phyloP scores from a whole-genome alignment of 2,329 filamentous ascomycete genomes.

The Ophiocordyceps camponoti-saundersi region DNA sequence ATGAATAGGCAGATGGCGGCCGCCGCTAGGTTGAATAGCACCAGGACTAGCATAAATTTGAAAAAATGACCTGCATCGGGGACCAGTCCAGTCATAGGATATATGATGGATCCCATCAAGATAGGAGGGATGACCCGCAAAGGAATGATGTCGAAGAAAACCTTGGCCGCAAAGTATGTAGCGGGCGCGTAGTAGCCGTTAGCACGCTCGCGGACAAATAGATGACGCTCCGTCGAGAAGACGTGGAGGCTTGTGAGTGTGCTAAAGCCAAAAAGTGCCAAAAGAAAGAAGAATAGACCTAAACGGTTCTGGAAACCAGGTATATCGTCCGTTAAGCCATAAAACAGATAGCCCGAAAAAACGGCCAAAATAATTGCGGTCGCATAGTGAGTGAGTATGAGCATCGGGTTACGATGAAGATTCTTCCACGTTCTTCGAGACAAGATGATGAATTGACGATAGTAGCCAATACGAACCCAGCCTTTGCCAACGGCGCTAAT shows the following conservation, averaged over 20 bases:
- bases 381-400: slow-evolving; percentile 97
- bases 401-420: slow-evolving; percentile 88
- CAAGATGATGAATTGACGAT: slow-evolving; percentile 74
- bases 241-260: slow-evolving; percentile 87
- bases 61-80: slow-evolving; percentile 71
- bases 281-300: slow-evolving; percentile 92
- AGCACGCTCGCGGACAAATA: slow-evolving; percentile 85
- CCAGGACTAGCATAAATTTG: slow-evolving; percentile 78
- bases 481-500: slow-evolving; percentile 52
- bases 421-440: slow-evolving; percentile 92
- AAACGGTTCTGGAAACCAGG: slow-evolving; percentile 95
- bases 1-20: slow-evolving; percentile 91
- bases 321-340: slow-evolving; percentile 89
- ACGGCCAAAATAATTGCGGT: slow-evolving; percentile 91
- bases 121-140: slow-evolving; percentile 88
- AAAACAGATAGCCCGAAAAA: slow-evolving; percentile 89
- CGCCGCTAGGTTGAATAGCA: slow-evolving; percentile 90
- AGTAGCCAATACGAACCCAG: slow-evolving; percentile 65
- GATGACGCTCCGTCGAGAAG: slow-evolving; percentile 74
- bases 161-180: slow-evolving; percentile 88
- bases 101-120: slow-evolving; percentile 88
- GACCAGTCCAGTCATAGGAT: slow-evolving; percentile 91
- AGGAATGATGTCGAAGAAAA: slow-evolving; percentile 95
- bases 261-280: slow-evolving; percentile 92
- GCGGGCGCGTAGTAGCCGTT: slow-evolving; percentile 93